Percentiles rank a stretch among this genome's conserved stretches.
Evolutionary conservation across 345 rosid species (phyloP).

Genomic region (Raphanus raphanistrum): DNA sequence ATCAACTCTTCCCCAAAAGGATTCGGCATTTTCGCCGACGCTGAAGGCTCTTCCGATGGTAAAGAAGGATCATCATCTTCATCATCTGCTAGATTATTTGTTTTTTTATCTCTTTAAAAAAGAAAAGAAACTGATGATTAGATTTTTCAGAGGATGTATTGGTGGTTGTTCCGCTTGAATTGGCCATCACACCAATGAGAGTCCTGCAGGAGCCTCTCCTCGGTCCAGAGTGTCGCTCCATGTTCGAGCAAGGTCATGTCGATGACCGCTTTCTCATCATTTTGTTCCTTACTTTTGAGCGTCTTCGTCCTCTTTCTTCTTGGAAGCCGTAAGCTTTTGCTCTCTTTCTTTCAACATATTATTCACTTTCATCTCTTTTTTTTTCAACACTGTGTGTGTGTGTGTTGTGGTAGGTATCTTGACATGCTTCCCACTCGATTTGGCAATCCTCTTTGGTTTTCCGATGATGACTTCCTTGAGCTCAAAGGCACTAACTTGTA

Average conservation of each 20-base stretch:
- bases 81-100: neutral
- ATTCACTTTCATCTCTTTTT: neutral
- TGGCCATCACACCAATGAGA: conserved; percentile 95
- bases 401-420: conserved; percentile 56
- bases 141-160: conserved; percentile 30
- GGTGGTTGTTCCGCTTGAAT: conserved; percentile 73
- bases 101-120: neutral
- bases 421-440: conserved; percentile 86
- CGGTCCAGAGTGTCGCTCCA: conserved; percentile 80
- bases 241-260: conserved; percentile 79
- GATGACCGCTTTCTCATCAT: conserved; percentile 89
- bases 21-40: conserved; percentile 64
- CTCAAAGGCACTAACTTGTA: conserved; percentile 75
- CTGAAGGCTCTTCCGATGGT: conserved; percentile 48
- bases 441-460: conserved; percentile 88
- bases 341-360: neutral
- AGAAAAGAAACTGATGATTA: too few species aligned
- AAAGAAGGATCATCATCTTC: neutral
- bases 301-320: conserved; percentile 66
- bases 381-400: neutral
- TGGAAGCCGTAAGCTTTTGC: conserved; percentile 79
- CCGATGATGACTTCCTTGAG: conserved; percentile 69
- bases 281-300: conserved; percentile 75
- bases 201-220: conserved; percentile 88
- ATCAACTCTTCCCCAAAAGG: conserved; percentile 66